Evolutionary conservation across 1,284 basidiomycete species (phyloP).

Genomic region (Ganoderma sinense): DNA sequence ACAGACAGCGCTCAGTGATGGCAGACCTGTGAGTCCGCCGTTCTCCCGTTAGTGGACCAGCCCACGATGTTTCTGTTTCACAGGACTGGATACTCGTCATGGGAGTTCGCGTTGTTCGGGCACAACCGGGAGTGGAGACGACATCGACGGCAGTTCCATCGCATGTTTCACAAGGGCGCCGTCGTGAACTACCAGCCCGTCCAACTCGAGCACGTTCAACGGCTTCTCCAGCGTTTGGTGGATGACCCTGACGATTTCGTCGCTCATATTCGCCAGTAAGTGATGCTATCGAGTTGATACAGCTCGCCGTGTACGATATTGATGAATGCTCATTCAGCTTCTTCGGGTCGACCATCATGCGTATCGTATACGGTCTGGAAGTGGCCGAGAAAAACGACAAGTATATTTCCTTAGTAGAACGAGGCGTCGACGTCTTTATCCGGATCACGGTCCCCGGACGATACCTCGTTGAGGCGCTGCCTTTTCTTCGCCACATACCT

Average conservation of each 20-base stretch:
- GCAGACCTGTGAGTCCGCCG: conserved; percentile 14
- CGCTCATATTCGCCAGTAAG: conserved; percentile 13
- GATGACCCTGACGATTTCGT: conserved; percentile 13
- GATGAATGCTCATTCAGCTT: no score
- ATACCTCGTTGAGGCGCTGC: conserved; percentile 19
- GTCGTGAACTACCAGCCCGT: conserved; percentile 10
- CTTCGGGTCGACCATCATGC: conserved; percentile 18
- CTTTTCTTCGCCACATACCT: conserved; percentile 12
- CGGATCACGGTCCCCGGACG: conserved; percentile 15
- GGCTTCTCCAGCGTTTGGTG: conserved; percentile 10
- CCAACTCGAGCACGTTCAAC: conserved; percentile 14
- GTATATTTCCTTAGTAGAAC: conserved; percentile 24
- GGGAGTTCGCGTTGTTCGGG: conserved; percentile 7
- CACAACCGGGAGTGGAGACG: conserved; percentile 9
- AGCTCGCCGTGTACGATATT: no score
- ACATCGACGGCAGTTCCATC: conserved; percentile 3
- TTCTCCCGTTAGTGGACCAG: no score
- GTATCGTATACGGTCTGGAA: conserved; percentile 13
- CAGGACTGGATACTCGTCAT: neutral
- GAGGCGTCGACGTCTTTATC: conserved; percentile 6
- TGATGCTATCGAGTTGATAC: no score
- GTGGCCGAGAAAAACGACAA: conserved; percentile 8
- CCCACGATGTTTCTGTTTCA: no score
- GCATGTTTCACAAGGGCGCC: conserved; percentile 15
- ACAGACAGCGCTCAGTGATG: conserved; percentile 18